Evolutionary conservation across 2,329 filamentous ascomycete species (phyloP), one percentile per base, ranked within the genome.

Genomic region (Exophiala xenobiotica): DNA sequence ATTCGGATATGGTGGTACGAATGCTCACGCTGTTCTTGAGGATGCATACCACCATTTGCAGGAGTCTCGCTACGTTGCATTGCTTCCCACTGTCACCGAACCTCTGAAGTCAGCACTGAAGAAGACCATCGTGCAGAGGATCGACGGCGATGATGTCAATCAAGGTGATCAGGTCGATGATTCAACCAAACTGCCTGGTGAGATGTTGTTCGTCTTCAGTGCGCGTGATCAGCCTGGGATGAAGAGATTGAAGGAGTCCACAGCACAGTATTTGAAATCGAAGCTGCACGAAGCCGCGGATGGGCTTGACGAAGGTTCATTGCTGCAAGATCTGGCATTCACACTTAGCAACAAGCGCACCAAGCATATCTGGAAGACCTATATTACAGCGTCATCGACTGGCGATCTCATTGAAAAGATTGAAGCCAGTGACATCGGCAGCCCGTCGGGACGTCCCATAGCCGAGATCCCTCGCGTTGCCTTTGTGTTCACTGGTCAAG

Each of bases 401-500:
- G n/a, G n/a, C n/a, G n/a, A n/a, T n/a, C n/a, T n/a, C n/a, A n/a
- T n/a, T n/a, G n/a, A n/a, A n/a, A n/a, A n/a, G n/a, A n/a, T n/a
- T n/a, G n/a, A 24, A 4, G 31, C n/a, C 3, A 38, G 3, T 9
- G 19, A 4, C 39, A 20, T 4, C 22, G 12, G 6, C 16, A 23
- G 4, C 9, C 9, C 20, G n/a, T 16, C 7, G 7, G 5, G 22
- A 38, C 14, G 35, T 51, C 22, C 8, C 6, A 37, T 41, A 44
- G 29, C 37, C 27, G 19, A 43, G 16, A 24, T 9, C n/a, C 12
- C 14, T 50, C 20, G 16, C 19, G 18, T 26, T 52, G 14, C 14
- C 18, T 16, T 67, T 26, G 40, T 59, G n/a, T 59, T 56, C 46
- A 60, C 59, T 12, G 59, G 59, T 4, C 59, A 61, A 40, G 58